phyloP scores from a whole-genome alignment of 352 stramenopile genomes.

The Phytophthora chlamydospora region DNA sequence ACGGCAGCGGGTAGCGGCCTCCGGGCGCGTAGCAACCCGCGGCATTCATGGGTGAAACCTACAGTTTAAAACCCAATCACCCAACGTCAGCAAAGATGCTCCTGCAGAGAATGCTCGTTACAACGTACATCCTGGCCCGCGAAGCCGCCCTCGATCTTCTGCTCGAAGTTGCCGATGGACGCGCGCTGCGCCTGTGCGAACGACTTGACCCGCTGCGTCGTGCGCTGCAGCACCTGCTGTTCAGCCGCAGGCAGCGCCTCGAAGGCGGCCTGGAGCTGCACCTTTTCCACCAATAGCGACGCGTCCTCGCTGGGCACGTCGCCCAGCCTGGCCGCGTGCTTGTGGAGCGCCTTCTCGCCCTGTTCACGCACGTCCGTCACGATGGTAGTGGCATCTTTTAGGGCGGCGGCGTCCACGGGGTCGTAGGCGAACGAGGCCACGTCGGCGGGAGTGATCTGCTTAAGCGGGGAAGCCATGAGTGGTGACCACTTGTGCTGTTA shows the following conservation, averaged over 20 bases:
- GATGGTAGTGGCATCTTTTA: conserved; percentile 68
- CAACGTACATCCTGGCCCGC: conserved; percentile 92
- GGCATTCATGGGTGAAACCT: conserved; percentile 62
- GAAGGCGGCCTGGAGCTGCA: conserved; percentile 87
- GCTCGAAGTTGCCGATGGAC: conserved; percentile 93
- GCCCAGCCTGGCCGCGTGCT: conserved; percentile 69
- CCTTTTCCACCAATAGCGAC: conserved; percentile 58
- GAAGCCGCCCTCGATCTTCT: conserved; percentile 95
- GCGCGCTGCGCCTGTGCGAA: conserved; percentile 95
- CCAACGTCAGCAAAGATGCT: not conserved
- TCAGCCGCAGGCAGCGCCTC: conserved; percentile 73
- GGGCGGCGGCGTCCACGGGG: conserved; percentile 67
- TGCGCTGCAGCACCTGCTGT: conserved; percentile 87
- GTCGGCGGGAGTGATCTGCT: conserved; percentile 71
- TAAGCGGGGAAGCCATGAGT: conserved; percentile 54
- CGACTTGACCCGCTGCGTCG: conserved; percentile 85
- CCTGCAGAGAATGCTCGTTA: conserved; percentile 3
- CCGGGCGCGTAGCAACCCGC: conserved; percentile 98
- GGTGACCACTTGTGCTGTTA: conserved; percentile 12
- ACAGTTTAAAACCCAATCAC: conserved; percentile 8
- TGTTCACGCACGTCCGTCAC: conserved; percentile 68
- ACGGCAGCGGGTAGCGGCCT: conserved; percentile 97
- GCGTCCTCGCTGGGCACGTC: conserved; percentile 54
- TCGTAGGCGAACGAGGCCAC: conserved; percentile 85
- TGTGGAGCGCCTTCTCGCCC: conserved; percentile 50